Conservation (phyloP, 768 basidiomycete genomes). For the Tulasnella sp. region DNA sequence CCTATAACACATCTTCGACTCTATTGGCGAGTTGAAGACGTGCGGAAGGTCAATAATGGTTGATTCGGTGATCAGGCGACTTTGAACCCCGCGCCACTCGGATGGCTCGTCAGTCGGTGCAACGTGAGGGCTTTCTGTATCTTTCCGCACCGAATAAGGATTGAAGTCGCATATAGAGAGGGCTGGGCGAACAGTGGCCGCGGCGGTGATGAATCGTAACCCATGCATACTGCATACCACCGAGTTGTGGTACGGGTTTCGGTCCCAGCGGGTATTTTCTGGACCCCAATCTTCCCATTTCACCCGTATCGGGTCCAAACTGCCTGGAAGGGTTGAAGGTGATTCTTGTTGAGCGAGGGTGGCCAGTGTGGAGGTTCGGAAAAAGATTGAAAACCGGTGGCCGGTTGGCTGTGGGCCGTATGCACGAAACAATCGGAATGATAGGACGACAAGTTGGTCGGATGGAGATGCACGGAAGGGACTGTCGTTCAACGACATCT, state of each 20-base stretch:
- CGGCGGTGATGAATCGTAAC: neutral
- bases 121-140: neutral
- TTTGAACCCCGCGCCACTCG: neutral
- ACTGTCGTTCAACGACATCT: no score
- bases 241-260: neutral
- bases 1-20: neutral
- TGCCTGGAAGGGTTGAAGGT: neutral
- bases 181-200: neutral
- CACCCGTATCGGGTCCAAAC: neutral
- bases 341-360: neutral
- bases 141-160: neutral
- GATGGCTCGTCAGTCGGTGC: neutral
- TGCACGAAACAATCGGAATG: neutral
- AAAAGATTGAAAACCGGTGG: neutral
- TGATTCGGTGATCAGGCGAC: neutral
- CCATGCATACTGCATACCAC: slow-evolving; percentile 4
- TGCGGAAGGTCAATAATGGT: slow-evolving; percentile 1
- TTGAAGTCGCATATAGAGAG: slow-evolving; percentile 9
- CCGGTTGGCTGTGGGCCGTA: neutral
- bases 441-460: neutral
- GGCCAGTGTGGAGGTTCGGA: neutral
- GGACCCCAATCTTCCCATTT: slow-evolving; percentile 6
- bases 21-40: neutral
- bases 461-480: neutral
- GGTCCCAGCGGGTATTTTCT: neutral